A percentile compares a stretch with the other conserved stretches of the same genome.
Evolutionary conservation across 768 basidiomycete genomes (phyloP).

Genomic region (Gautieria morchelliformis): DNA sequence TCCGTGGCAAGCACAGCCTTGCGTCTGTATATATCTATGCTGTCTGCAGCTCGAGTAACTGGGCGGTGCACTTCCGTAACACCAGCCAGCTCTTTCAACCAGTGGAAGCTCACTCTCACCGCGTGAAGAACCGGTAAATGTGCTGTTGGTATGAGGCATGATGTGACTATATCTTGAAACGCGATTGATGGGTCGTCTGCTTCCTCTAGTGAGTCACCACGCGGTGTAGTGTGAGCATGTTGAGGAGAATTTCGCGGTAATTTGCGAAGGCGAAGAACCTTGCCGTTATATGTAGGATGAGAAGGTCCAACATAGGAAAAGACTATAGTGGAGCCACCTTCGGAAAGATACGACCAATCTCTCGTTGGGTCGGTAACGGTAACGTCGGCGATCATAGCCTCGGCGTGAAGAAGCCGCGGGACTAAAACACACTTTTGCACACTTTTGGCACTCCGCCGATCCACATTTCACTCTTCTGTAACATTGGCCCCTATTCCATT

Average conservation of each 20-base stretch:
- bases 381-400: constrained; percentile 10
- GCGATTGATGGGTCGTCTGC: constrained; percentile 33
- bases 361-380: constrained; percentile 21
- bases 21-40: constrained; percentile 42
- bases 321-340: constrained; percentile 89
- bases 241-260: constrained; percentile 8
- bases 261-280: constrained; percentile 74
- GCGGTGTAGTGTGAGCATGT: constrained; percentile 26
- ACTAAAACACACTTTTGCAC: too few relatives aligned
- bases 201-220: constrained; percentile 22
- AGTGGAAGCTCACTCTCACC: constrained; percentile 36
- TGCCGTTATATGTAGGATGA: constrained; percentile 45
- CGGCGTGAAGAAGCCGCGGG: not conserved
- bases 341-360: constrained; percentile 81
- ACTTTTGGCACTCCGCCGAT: too few relatives aligned
- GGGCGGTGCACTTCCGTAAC: constrained; percentile 47
- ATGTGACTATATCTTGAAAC: constrained; percentile 59
- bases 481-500: not conserved
- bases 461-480: too few relatives aligned
- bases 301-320: constrained; percentile 65
- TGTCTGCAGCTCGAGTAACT: constrained; percentile 37
- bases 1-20: constrained; percentile 75
- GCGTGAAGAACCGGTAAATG: constrained; percentile 50
- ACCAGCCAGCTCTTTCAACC: constrained; percentile 48
- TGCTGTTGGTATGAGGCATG: constrained; percentile 48